Percentiles rank a stretch among this genome's conserved stretches.
Conservation (phyloP, 2,329 filamentous ascomycete genomes). For the Monilinia fructicola region DNA sequence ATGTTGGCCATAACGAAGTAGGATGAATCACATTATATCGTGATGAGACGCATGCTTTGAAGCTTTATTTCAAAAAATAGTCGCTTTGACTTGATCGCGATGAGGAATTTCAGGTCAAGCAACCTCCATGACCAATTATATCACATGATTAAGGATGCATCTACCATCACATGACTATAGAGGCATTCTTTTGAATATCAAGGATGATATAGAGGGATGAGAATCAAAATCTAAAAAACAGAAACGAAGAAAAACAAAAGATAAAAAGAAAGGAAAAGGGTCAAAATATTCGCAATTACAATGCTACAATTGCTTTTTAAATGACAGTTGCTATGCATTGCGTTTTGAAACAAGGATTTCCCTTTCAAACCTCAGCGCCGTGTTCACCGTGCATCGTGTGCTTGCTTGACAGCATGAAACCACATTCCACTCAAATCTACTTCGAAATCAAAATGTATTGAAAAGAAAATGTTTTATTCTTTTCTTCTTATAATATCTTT, state of each 20-base stretch:
- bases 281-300: neutral
- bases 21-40: no score
- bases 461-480: neutral
- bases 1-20: no score
- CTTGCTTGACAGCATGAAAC: slow-evolving; percentile 14
- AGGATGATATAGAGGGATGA: no score
- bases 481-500: neutral
- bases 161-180: no score
- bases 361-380: slow-evolving; percentile 9
- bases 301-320: slow-evolving; percentile 3
- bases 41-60: no score
- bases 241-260: neutral
- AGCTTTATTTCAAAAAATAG: no score
- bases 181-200: no score
- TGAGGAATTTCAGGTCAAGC: no score
- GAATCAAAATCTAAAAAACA: neutral
- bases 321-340: slow-evolving; percentile 16
- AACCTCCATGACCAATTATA: no score
- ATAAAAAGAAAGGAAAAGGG: neutral
- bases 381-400: slow-evolving; percentile 20
- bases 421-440: slow-evolving; percentile 1
- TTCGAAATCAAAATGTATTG: neutral
- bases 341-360: slow-evolving; percentile 16
- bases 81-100: no score
- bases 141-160: no score